Base-by-base conservation (phyloP, 108 stramenopile species). In the Tribonema minus region DNA sequence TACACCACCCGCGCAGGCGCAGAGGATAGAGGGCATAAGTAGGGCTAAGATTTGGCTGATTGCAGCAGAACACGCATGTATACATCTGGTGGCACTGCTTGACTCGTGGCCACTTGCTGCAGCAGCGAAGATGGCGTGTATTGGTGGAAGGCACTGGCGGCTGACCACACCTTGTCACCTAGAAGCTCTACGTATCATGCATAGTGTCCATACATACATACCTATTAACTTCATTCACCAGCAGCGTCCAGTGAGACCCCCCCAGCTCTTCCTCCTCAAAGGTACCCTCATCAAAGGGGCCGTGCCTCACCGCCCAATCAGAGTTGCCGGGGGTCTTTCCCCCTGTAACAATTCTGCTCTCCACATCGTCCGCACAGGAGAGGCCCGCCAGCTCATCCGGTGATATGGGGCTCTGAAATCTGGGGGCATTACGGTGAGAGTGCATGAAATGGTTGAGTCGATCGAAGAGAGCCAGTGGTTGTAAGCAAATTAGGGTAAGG, bases 171-270 rank as follows among this genome's bases (percentile, higher is more conserved):
- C n/a, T n/a, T n/a, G n/a, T n/a, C n/a, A n/a, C n/a, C n/a, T n/a
- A n/a, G n/a, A n/a, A n/a, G n/a, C n/a, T n/a, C n/a, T n/a, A n/a
- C n/a, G n/a, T n/a, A n/a, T n/a, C n/a, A n/a, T n/a, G n/a, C n/a
- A n/a, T n/a, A n/a, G n/a, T n/a, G n/a, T n/a, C n/a, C n/a, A n/a
- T n/a, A n/a, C n/a, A n/a, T 1, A 75, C 46, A 46, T 75, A 64
- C 1, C 74, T 39, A 46, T 79, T 79, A 30, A 74, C 81, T 71
- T 82, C 81, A 38, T 82, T 72, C 27, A 82, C 81, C 37, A 82
- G 30, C 27, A 82, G 40, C 3, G 81, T 82, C 81, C 81, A 82
- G 64, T 72, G 64, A 6, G 71, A 58, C 40, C 60, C 72, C 27
- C 72, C 81, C 7, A 72, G 58, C 36, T 82, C 26, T 0, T 61